Percentiles rank a stretch among this genome's conserved stretches.
These are phyloP conservation scores for Aspergillus sp. DNA, from an alignment of 2,329 filamentous ascomycete genomes.

Conservation along the genomic window DNA sequence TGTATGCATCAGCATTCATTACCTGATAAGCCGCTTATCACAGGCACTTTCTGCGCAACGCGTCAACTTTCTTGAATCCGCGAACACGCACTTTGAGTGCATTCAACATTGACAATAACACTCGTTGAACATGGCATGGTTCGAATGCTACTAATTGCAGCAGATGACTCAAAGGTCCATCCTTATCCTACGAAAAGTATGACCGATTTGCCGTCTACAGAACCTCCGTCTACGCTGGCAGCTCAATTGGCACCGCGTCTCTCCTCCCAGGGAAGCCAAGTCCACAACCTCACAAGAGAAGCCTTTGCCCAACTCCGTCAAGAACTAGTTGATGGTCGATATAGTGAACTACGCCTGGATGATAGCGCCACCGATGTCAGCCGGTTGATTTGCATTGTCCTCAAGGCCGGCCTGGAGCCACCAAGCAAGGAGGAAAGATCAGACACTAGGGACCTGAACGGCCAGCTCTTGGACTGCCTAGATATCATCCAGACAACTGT, in stretches of 20 bases:
- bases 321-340: slow-evolving; percentile 58
- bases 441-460: slow-evolving; percentile 49
- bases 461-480: slow-evolving; percentile 66
- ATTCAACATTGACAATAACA: not conserved
- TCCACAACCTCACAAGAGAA: slow-evolving; percentile 68
- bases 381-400: slow-evolving; percentile 82
- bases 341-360: slow-evolving; percentile 55
- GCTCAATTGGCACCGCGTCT: slow-evolving; percentile 85
- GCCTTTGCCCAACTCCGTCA: slow-evolving; percentile 77
- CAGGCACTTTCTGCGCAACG: not conserved
- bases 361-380: slow-evolving; percentile 78
- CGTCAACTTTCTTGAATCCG: not conserved
- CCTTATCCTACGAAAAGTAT: slow-evolving; percentile 23
- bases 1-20: too few relatives aligned
- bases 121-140: slow-evolving; percentile 13
- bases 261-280: slow-evolving; percentile 65
- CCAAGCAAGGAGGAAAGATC: slow-evolving; percentile 64
- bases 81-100: not conserved
- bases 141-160: slow-evolving; percentile 31
- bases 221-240: slow-evolving; percentile 76
- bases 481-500: slow-evolving; percentile 77
- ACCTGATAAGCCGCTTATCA: slow-evolving; percentile 1
- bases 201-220: slow-evolving; percentile 29
- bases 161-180: slow-evolving; percentile 26
- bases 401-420: slow-evolving; percentile 74